Percentiles rank a stretch among this genome's conserved stretches.
phyloP scores from a whole-genome alignment of 1,139 yeast genomes.

The Geotrichum australiense region DNA sequence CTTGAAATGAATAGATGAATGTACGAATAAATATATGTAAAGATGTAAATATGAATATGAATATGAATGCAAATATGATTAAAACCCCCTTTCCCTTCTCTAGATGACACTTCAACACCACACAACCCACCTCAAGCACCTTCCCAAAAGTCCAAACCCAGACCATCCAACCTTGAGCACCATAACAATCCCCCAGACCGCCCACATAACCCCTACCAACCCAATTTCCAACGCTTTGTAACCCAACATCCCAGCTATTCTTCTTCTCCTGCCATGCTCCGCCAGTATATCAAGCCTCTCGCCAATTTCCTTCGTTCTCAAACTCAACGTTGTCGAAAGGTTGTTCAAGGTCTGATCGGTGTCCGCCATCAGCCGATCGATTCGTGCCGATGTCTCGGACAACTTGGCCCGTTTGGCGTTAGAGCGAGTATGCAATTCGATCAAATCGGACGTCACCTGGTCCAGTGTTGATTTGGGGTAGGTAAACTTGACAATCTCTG shows the following conservation, averaged over 20 bases:
- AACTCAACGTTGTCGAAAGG: slow-evolving; percentile 70
- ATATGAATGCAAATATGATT: no score
- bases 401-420: slow-evolving; percentile 8
- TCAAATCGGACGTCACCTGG: not conserved
- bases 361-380: slow-evolving; percentile 40
- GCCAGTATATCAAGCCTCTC: slow-evolving; percentile 57
- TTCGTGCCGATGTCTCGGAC: slow-evolving; percentile 16
- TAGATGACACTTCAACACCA: no score
- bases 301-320: slow-evolving; percentile 62
- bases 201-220: slow-evolving; percentile 61
- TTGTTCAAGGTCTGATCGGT: slow-evolving; percentile 78
- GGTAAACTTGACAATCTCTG: not conserved
- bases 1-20: no score
- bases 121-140: not conserved
- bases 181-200: slow-evolving; percentile 45
- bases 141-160: not conserved
- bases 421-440: not conserved
- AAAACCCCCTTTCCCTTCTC: no score
- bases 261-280: slow-evolving; percentile 14
- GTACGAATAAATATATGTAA: no score
- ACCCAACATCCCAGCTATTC: slow-evolving; percentile 4
- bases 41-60: no score
- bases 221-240: slow-evolving; percentile 40
- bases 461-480: not conserved
- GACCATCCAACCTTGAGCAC: not conserved